Conservation (phyloP, 495 filamentous ascomycete species). For the Tricharina praecox region DNA sequence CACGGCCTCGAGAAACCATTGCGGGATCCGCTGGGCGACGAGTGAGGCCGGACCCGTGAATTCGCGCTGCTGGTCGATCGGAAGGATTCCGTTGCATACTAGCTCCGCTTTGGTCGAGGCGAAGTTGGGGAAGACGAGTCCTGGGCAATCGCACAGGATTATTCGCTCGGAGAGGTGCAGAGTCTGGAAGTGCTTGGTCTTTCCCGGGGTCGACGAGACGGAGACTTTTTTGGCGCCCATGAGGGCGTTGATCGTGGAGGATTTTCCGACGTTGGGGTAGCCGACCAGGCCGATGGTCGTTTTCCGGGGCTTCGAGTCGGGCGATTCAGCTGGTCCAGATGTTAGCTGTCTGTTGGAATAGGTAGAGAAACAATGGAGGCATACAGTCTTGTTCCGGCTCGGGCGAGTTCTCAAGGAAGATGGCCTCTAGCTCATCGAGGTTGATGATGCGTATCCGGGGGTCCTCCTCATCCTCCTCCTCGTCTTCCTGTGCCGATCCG, state of each 20-base stretch:
- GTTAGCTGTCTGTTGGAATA: no score
- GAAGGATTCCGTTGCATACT: constrained; percentile 86
- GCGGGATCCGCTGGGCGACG: constrained; percentile 82
- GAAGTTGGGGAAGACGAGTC: constrained; percentile 97
- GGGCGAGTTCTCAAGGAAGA: constrained; percentile 65
- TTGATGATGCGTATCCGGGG: constrained; percentile 67
- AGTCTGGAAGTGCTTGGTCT: constrained; percentile 99
- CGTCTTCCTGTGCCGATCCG: neutral
- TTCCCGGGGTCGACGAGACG: constrained; percentile 91
- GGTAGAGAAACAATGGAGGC: no score
- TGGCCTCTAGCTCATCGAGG: constrained; percentile 74
- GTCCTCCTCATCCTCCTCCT: constrained; percentile 34
- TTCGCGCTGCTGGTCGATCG: constrained; percentile 92
- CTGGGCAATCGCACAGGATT: constrained; percentile 93
- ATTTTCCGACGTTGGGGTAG: constrained; percentile 98
- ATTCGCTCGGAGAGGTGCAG: constrained; percentile 80
- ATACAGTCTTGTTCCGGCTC: no score
- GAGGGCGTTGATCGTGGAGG: constrained; percentile 95
- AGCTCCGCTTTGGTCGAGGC: constrained; percentile 92
- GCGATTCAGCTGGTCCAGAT: no score
- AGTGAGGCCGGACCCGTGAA: constrained; percentile 75
- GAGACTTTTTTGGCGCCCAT: constrained; percentile 97
- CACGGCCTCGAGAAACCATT: constrained; percentile 70
- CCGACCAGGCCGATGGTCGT: constrained; percentile 86
- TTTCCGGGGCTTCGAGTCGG: constrained; percentile 37